phyloP scores from a whole-genome alignment of 306 rosid species.

The Quercus dentata region DNA sequence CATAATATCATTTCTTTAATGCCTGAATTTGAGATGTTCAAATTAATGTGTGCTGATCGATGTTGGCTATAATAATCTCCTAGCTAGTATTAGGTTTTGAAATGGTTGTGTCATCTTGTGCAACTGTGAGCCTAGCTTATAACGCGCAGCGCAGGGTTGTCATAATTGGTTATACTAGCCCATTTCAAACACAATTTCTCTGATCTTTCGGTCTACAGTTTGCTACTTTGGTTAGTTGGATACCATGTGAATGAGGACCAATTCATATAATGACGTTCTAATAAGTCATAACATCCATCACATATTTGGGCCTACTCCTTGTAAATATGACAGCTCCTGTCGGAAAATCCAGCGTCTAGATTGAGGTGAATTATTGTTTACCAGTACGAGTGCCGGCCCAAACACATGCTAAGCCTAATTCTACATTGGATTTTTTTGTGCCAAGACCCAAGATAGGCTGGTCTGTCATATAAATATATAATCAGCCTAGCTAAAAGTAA shows the following conservation, averaged over 20 bases:
- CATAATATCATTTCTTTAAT: not conserved
- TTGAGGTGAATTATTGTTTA: not conserved
- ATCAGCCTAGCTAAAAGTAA: not conserved
- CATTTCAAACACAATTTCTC: not conserved
- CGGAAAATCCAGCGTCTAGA: not conserved
- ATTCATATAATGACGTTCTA: not conserved
- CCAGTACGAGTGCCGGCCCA: not conserved
- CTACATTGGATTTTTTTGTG: too few species aligned
- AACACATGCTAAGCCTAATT: not conserved
- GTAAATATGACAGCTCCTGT: not conserved
- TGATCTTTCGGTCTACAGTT: not conserved
- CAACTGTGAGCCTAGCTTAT: not conserved
- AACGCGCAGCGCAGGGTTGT: not conserved
- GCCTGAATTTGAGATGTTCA: not conserved
- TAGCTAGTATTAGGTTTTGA: not conserved
- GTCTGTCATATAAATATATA: not conserved
- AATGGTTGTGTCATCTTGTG: not conserved
- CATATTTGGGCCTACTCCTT: not conserved
- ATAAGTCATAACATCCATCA: not conserved
- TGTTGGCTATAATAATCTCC: too few species aligned
- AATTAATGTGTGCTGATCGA: not conserved
- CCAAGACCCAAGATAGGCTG: not conserved
- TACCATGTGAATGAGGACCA: not conserved
- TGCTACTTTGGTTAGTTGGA: not conserved
- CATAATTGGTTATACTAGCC: not conserved